Conservation (phyloP, 2,329 filamentous ascomycete genomes). For the Sclerotinia trifoliorum region DNA sequence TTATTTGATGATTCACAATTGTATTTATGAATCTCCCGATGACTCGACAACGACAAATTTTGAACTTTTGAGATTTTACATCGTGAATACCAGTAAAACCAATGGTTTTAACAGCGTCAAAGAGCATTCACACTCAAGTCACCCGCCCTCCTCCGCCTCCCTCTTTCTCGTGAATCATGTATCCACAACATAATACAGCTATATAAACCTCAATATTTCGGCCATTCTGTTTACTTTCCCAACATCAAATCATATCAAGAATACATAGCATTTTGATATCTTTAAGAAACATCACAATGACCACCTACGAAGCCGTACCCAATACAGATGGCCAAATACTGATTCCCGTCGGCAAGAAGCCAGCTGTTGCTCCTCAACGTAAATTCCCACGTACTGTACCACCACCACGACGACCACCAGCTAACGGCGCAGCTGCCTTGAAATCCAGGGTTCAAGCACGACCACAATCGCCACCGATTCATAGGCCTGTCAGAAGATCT, state of each 20-base stretch:
- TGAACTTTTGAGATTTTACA: neutral
- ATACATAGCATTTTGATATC: neutral
- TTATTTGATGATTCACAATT: neutral
- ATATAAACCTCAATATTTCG: neutral
- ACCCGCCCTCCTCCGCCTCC: neutral
- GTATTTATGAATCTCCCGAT: neutral
- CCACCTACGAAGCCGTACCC: constrained; percentile 2
- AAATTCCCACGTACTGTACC: neutral
- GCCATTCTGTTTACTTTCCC: neutral
- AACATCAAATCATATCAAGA: neutral
- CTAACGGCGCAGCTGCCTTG: neutral
- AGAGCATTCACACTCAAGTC: neutral
- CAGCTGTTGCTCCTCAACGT: neutral
- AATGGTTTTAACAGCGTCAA: no score
- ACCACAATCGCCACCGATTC: neutral
- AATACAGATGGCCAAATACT: constrained; percentile 14
- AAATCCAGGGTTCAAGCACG: neutral
- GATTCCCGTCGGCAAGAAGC: neutral
- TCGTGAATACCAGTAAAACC: neutral
- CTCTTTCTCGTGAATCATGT: neutral
- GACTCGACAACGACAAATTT: neutral
- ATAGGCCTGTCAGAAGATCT: neutral
- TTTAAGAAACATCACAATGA: neutral
- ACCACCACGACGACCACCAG: neutral
- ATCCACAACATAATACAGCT: neutral